phyloP scores from a whole-genome alignment of 768 basidiomycete genomes.

The Suillus americanus region DNA sequence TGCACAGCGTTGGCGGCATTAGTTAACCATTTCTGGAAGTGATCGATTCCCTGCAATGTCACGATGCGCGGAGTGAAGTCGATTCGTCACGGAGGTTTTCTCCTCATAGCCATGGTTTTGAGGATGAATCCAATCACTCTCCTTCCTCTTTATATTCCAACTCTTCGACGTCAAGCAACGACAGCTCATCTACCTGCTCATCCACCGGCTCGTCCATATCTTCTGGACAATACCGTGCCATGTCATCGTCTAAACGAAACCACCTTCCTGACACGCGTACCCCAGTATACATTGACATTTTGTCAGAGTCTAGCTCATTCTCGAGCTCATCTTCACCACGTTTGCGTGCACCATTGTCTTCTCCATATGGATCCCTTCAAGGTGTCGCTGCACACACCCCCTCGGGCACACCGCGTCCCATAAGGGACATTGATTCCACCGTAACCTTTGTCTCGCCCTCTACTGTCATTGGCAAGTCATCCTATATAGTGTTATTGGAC shows the following conservation, averaged over 20 bases:
- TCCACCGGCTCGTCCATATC: constrained; percentile 17
- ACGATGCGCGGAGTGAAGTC: constrained; percentile 25
- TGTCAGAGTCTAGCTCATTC: constrained; percentile 21
- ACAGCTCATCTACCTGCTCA: constrained; percentile 19
- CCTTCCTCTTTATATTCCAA: constrained; percentile 27
- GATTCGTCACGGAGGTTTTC: constrained; percentile 18
- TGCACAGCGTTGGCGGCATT: constrained; percentile 7
- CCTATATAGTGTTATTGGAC: constrained; percentile 53
- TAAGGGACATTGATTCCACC: constrained; percentile 63
- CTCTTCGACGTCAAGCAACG: constrained; percentile 5
- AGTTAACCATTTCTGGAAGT: constrained; percentile 28
- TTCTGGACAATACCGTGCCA: constrained; percentile 15
- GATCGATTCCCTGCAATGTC: constrained; percentile 32
- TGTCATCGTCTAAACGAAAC: constrained; percentile 24
- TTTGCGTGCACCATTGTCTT: background rate
- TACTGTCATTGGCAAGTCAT: constrained; percentile 49
- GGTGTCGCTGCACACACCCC: constrained; percentile 5
- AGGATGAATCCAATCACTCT: constrained; percentile 13
- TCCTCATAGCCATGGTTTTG: constrained; percentile 11
- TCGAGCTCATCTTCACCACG: background rate
- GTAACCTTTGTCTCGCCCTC: constrained; percentile 60
- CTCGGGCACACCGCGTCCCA: constrained; percentile 43
- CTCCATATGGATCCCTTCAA: background rate
- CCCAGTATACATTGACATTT: constrained; percentile 35
- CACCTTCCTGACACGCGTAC: constrained; percentile 25